Evolutionary conservation across 2,329 filamentous ascomycete genomes (phyloP).

Genomic region (Tolypocladium amazonense): DNA sequence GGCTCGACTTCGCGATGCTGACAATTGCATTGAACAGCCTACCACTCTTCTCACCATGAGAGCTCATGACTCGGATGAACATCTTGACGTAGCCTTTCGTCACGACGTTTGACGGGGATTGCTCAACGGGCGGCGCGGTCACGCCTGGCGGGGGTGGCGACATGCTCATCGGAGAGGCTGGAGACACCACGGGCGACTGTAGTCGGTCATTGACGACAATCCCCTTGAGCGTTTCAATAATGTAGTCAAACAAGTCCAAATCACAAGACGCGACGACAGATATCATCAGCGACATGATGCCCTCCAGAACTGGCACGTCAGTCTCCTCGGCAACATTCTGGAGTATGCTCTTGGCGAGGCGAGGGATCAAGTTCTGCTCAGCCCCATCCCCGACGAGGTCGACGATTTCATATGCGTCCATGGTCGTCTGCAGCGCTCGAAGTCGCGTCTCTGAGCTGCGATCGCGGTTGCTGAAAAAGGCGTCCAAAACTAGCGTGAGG

Average conservation of each 20-base stretch:
- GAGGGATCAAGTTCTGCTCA: conserved; percentile 43
- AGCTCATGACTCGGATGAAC: conserved; percentile 64
- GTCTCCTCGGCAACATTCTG: conserved; percentile 50
- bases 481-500: conserved; percentile 46
- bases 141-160: conserved; percentile 10
- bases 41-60: conserved; percentile 52
- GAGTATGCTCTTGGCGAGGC: conserved; percentile 52
- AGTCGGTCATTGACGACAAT: conserved; percentile 39
- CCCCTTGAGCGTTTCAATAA: conserved; percentile 40
- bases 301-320: conserved; percentile 53
- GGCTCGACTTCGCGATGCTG: conserved; percentile 47
- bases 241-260: conserved; percentile 46
- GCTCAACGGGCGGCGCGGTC: conserved; percentile 13
- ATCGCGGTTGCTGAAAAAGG: conserved; percentile 51
- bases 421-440: conserved; percentile 49
- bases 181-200: conserved; percentile 27
- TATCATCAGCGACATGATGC: conserved; percentile 53
- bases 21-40: conserved; percentile 54
- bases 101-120: conserved; percentile 60
- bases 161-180: conserved; percentile 13
- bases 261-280: conserved; percentile 52
- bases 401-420: conserved; percentile 47
- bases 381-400: conserved; percentile 48
- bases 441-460: conserved; percentile 54
- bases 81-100: conserved; percentile 62